A percentile compares a stretch with the other conserved stretches of the same genome.
Evolutionary conservation across 1,139 yeast genomes (phyloP).

Genomic region (Casaregolazyma suthepensis): DNA sequence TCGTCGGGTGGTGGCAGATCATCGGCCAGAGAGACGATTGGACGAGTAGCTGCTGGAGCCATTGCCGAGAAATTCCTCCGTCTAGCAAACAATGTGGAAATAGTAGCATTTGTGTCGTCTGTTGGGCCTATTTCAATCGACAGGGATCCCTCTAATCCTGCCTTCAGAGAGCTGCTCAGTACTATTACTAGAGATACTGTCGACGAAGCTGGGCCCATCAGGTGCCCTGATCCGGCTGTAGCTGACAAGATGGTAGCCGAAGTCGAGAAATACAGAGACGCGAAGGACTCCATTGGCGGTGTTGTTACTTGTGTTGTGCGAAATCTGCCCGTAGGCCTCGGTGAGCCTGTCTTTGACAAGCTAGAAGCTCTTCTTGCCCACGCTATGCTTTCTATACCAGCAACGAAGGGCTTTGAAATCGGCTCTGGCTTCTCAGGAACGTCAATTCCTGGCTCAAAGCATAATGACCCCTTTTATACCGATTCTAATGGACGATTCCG

Average conservation of each 20-base stretch:
- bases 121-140: conserved; percentile 77
- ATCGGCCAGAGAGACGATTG: conserved; percentile 95
- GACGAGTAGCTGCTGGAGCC: conserved; percentile 98
- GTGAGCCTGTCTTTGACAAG: conserved; percentile 97
- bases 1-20: conserved; percentile 97
- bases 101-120: conserved; percentile 91
- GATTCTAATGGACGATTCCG: conserved; percentile 48
- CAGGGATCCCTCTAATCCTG: conserved; percentile 59
- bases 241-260: conserved; percentile 79
- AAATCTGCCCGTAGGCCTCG: conserved; percentile 88
- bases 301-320: conserved; percentile 95
- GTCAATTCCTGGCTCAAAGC: conserved; percentile 83
- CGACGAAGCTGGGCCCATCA: conserved; percentile 80
- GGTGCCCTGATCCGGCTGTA: conserved; percentile 78
- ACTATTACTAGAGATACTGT: conserved; percentile 84
- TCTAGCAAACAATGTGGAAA: conserved; percentile 77
- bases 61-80: conserved; percentile 86
- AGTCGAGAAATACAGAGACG: conserved; percentile 80
- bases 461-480: conserved; percentile 74
- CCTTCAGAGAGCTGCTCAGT: conserved; percentile 59
- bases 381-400: conserved; percentile 96
- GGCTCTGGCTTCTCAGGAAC: conserved; percentile 96
- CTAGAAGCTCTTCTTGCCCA: conserved; percentile 92
- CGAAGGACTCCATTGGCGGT: conserved; percentile 93
- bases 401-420: conserved; percentile 95